Evolutionary conservation across 106 monocot genomes (phyloP).

Genomic region (Dioscorea dumetorum): DNA sequence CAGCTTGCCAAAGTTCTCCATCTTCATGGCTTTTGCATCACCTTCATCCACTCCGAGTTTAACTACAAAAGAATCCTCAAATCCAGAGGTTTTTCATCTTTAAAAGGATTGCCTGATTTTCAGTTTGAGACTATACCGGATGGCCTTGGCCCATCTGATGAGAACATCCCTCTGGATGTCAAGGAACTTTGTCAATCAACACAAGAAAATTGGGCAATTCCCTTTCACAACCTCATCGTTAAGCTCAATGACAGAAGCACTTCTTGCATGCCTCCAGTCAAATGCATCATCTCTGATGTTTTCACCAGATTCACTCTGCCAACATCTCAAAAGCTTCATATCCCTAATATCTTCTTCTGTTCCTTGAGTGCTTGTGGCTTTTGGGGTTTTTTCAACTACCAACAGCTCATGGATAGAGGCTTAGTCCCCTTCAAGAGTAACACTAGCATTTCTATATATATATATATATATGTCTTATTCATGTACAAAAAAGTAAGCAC

Average conservation of each 20-base stretch:
- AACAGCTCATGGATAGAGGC: too few relatives aligned
- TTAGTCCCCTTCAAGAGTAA: background rate
- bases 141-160: conserved; percentile 7
- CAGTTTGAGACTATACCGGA: conserved; percentile 4
- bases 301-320: background rate
- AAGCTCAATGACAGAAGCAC: background rate
- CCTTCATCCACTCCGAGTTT: background rate
- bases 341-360: background rate
- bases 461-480: too few relatives aligned
- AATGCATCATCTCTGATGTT: background rate
- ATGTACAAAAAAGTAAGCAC: too few relatives aligned
- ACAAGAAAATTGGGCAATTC: background rate
- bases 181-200: background rate
- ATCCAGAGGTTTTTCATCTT: background rate
- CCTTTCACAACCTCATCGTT: background rate
- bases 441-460: too few relatives aligned
- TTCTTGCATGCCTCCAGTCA: background rate
- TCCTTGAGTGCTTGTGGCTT: background rate
- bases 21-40: background rate
- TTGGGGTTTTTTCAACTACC: background rate
- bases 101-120: background rate
- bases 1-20: conserved; percentile 9
- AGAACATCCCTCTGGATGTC: conserved; percentile 5
- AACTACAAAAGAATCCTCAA: background rate
- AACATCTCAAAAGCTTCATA: background rate